Base-by-base conservation (phyloP, 2,329 filamentous ascomycete genomes). In the Talaromyces marneffei region DNA sequence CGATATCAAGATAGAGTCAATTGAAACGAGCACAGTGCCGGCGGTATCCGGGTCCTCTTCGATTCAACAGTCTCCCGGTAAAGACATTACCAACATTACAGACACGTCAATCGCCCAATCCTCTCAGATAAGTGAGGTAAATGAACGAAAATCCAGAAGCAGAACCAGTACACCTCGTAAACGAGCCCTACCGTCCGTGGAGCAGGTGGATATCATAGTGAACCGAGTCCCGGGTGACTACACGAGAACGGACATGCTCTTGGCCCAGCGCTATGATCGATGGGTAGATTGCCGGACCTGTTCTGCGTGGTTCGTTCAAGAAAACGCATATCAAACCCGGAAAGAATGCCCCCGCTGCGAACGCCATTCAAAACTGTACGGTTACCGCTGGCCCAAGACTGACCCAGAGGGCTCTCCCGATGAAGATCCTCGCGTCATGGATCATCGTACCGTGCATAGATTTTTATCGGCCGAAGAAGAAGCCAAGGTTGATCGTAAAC, bases 341-440 rank as follows among this genome's bases (percentile, higher is more conserved):
- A 87, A 89, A 54, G 88, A 91, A 16, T 99, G 94, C 72, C 92
- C 91, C 3, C 86, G 94, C 6, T 99, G 94, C 74, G 94, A 99
- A 77, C 85, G 94, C 0, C 94, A 99, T 71, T 95, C 90, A 16
- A 97, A 96, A 78, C 79, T 99, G 0, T 99, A 97, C 72, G 95
- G 95, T 0, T 97, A 90, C 71, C 82, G 89, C 61, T 99, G 94
- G 94, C 94, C 94, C 5, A 97, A 99, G 79, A 97, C 94, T 0
- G 89, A 96, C 63, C 88, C 83, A 64, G 86, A 88, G 27, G 90
- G 90, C 0, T 85, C 85, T 16, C 75, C 83, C 20, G 94, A 97
- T 71, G 87, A 84, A 8, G 82, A 86, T 64, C 80, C 85, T 66
- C 74, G 85, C 5, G 79, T 96, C 0, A 81, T 94, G 63, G 93